phyloP scores from a whole-genome alignment of 2,329 filamentous ascomycete species.

The Teratosphaeria zuluensis region DNA sequence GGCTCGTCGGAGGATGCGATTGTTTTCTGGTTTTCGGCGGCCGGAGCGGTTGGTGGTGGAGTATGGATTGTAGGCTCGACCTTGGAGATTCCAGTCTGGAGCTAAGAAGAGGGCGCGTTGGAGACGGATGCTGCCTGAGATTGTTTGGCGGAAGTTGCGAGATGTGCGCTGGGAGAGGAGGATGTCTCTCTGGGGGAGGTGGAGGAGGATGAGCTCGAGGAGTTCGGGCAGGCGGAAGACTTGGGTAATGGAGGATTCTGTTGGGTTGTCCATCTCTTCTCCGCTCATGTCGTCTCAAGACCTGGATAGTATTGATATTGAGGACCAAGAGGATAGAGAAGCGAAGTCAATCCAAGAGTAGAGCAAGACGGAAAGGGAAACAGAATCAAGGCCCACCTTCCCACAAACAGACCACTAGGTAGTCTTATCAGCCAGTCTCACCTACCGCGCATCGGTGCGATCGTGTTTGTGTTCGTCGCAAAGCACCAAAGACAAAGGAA shows the following conservation, averaged over 20 bases:
- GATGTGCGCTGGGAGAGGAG: constrained; percentile 25
- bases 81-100: constrained; percentile 23
- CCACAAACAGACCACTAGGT: neutral
- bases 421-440: neutral
- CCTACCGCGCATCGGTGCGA: neutral
- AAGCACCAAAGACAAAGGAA: neutral
- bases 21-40: constrained; percentile 24
- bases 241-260: constrained; percentile 1
- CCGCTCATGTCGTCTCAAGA: neutral
- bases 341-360: neutral
- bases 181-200: constrained; percentile 23
- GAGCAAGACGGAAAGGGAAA: neutral
- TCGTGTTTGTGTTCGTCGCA: neutral
- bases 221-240: constrained; percentile 30
- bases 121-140: constrained; percentile 18
- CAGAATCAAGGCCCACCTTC: neutral
- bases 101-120: constrained; percentile 27
- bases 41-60: constrained; percentile 9
- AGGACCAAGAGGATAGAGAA: neutral
- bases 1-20: constrained; percentile 24
- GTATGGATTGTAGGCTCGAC: constrained; percentile 15
- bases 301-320: neutral
- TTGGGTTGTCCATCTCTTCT: neutral
- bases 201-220: constrained; percentile 27
- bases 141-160: constrained; percentile 18